Conservation (phyloP, 139 green algal genomes). For the Chlamydomonas sp. region DNA sequence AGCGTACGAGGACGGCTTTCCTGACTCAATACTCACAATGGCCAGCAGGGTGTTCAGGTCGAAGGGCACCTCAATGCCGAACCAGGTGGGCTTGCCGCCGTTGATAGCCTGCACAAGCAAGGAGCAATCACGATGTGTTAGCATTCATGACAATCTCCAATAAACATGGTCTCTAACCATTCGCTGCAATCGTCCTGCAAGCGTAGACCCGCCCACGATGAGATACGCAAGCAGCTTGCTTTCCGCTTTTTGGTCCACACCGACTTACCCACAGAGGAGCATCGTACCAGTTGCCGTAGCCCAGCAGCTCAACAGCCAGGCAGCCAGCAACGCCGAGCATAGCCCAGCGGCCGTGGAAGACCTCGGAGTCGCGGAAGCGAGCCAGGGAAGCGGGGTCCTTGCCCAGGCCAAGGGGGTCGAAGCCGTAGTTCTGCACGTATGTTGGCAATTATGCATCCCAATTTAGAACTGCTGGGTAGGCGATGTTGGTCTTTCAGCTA, state of each 20-base stretch:
- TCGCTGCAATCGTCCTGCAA: too few species aligned
- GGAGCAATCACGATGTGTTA: not conserved
- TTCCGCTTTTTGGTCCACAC: not conserved
- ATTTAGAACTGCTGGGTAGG: too few species aligned
- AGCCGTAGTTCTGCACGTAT: constrained; percentile 75
- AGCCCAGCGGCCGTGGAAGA: constrained; percentile 79
- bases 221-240: not conserved
- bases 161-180: too few species aligned
- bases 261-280: constrained; percentile 76
- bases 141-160: not conserved
- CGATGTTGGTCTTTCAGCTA: too few species aligned
- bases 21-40: constrained; percentile 60
- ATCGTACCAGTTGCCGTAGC: constrained; percentile 81
- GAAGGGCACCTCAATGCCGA: constrained; percentile 83
- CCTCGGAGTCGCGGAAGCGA: constrained; percentile 64
- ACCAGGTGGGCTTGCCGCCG: constrained; percentile 75
- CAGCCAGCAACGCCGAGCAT: constrained; percentile 76
- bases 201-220: too few species aligned
- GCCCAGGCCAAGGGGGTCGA: constrained; percentile 83
- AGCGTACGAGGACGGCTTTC: not conserved
- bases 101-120: constrained; percentile 67
- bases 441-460: too few species aligned
- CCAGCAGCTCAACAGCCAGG: constrained; percentile 77
- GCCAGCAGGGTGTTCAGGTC: constrained; percentile 81
- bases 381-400: constrained; percentile 51